Percentiles rank a stretch among this genome's conserved stretches.
These are phyloP conservation scores for Pterocarpus macrocarpus DNA, from an alignment of 306 rosid genomes.

Conservation along the genomic window DNA sequence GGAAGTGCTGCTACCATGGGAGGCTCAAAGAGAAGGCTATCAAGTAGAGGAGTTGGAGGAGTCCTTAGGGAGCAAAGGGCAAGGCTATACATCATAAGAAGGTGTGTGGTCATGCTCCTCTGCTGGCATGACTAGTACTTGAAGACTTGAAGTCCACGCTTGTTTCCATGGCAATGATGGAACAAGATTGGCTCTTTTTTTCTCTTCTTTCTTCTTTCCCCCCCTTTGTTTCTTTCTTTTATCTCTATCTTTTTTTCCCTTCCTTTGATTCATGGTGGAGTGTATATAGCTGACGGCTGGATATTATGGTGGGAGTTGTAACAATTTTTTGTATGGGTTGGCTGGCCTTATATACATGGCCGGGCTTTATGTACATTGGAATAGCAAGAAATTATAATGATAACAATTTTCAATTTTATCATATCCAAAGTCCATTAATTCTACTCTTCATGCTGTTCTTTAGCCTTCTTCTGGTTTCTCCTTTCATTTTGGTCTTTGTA, in stretches of 20 bases:
- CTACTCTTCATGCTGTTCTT: slow-evolving; percentile 34
- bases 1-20: slow-evolving; percentile 54
- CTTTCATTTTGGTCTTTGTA: neutral
- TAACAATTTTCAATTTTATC: slow-evolving; percentile 36
- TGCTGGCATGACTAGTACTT: slow-evolving; percentile 88
- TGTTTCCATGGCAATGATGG: neutral
- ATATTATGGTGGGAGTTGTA: slow-evolving; percentile 36
- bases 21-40: slow-evolving; percentile 80
- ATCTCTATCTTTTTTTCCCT: neutral
- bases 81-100: slow-evolving; percentile 85
- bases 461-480: slow-evolving; percentile 20
- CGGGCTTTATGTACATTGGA: slow-evolving; percentile 60
- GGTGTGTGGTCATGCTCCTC: slow-evolving; percentile 98
- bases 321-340: slow-evolving; percentile 58
- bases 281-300: slow-evolving; percentile 63
- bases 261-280: slow-evolving; percentile 52
- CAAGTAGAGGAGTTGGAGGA: slow-evolving; percentile 87
- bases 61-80: slow-evolving; percentile 88
- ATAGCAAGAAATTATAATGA: slow-evolving; percentile 53
- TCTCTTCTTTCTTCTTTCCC: slow-evolving; percentile 1
- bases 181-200: slow-evolving; percentile 30
- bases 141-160: slow-evolving; percentile 23
- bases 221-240: neutral
- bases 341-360: slow-evolving; percentile 41
- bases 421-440: neutral